Base-by-base conservation (phyloP, 192 early-diverging fungal species). In the Coemansia sp. region DNA sequence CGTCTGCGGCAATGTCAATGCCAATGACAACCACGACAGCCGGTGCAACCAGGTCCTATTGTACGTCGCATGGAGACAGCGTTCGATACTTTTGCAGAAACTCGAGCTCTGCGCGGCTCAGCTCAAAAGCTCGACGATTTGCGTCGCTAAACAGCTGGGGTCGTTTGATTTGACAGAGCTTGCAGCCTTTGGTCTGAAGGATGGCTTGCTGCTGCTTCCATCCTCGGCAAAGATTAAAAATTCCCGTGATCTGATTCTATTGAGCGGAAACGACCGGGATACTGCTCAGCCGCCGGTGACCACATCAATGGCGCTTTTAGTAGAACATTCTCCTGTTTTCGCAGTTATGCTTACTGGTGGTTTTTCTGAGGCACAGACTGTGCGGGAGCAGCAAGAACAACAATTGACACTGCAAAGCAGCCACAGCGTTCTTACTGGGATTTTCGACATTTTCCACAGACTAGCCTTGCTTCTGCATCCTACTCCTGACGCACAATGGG, bases 1-100 rank as follows among this genome's bases (percentile, higher is more conserved):
- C 30, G 57, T 33, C 25, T 20, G 22, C n/a, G 52, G 12, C 42
- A 45, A 11, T 11, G 16, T 12, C 42, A 10, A 38, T 10, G 5
- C 5, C 49, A 45, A 16, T 20, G 38, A 30, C 10, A 10, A 29
- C n/a, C 18, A 61, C 14, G n/a, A 58, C 14, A n/a, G 29, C 8
- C 52, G 56, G 22, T 68, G 59, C 17, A 17, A 17, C 30, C n/a
- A 25, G 32, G 67, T 71, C 40, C 71, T 78, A 2, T 16, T 69
- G 62, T 69, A 69, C 33, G 29, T 78, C 45, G 57, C 62, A 3
- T 78, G 71, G 76, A 14, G 67, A n/a, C 76, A 73, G 34, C 60
- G 58, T 2, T 45, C 31, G 17, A 7, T 51, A 5, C 25, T 75
- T 36, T 34, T 29, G 8, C 30, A n/a, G 17, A 62, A 61, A 8